Base-by-base conservation (phyloP, 169 alveolate genomes). In the Plasmodium gonderi region DNA sequence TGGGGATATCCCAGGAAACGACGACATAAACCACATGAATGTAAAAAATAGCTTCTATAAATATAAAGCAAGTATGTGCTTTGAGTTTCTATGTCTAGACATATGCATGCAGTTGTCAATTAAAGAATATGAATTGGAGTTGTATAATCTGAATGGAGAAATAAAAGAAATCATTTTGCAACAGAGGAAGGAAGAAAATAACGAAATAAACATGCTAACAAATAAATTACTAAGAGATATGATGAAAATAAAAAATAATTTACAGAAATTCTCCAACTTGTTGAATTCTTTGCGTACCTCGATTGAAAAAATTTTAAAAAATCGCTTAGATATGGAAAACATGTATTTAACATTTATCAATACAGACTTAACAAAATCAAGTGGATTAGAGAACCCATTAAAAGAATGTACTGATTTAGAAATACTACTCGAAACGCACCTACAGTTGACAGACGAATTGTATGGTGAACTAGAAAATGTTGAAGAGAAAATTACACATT, bases 361-460 rank as follows among this genome's bases (percentile, higher is more conserved):
- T 17, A 69, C 49, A 9, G 33, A 69, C 6, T 8, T n/a, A 14
- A 33, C 14, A 6, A 44, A 68, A n/a, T 11, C 36, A 0, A 17
- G 33, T 54, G 8, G 69, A 12, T 54, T 1, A 0, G 3, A 3
- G 1, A 54, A 0, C 5, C 69, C 69, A 0, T 12, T 82, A 69
- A 69, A 69, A 40, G 92, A 82, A 23, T 44, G 44, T 54, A 82
- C 65, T 38, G 92, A 82, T 36, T 47, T 82, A 14, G 92, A 82
- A 54, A 82, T 82, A 31, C 64, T 82, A 69, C 14, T 82, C n/a
- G 92, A 82, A 54, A 82, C 92, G 6, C 92, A 82, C 38, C 38
- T 82, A 82, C 92, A 82, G 60, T 68, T 82, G 64, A 82, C 92
- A 40, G 92, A 82, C 38, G 92, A 82, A 75, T 29, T 82, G 60